Conservation (phyloP, 202 grass and related monocot species). For the Bolboschoenoplectus hybrid region DNA sequence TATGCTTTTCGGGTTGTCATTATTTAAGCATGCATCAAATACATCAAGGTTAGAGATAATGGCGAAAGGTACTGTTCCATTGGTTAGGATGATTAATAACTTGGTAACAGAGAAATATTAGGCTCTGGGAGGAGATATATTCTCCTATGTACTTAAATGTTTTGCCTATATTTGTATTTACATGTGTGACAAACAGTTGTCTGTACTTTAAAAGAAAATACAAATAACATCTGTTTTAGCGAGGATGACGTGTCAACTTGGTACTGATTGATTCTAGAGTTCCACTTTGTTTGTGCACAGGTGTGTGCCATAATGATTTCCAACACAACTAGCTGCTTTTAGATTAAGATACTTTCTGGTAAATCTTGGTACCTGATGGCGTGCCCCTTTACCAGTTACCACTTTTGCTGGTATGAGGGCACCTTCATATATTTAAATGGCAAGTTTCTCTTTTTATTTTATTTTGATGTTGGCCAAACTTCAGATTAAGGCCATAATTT, state of each 20-base stretch:
- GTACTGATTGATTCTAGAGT: background rate
- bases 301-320: background rate
- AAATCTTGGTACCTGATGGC: background rate
- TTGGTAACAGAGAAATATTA: slow-evolving; percentile 71
- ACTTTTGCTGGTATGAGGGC: slow-evolving; percentile 5
- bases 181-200: slow-evolving; percentile 12
- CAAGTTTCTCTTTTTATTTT: background rate
- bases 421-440: background rate
- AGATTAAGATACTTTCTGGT: background rate
- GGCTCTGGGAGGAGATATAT: slow-evolving; percentile 29
- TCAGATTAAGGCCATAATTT: background rate
- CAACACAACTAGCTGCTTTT: background rate
- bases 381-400: background rate
- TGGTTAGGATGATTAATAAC: slow-evolving; percentile 92
- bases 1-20: slow-evolving; percentile 70
- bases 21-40: slow-evolving; percentile 82
- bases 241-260: background rate
- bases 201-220: background rate
- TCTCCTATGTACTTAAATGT: slow-evolving; percentile 39
- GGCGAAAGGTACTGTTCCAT: slow-evolving; percentile 85
- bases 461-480: background rate
- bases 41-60: slow-evolving; percentile 91
- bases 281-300: background rate
- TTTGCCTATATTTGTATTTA: slow-evolving; percentile 43
- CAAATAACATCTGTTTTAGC: background rate